Evolutionary conservation across 805 yeast genomes (phyloP), one percentile per base, ranked within the genome.

Genomic region (Saccharomycopsis sp.): DNA sequence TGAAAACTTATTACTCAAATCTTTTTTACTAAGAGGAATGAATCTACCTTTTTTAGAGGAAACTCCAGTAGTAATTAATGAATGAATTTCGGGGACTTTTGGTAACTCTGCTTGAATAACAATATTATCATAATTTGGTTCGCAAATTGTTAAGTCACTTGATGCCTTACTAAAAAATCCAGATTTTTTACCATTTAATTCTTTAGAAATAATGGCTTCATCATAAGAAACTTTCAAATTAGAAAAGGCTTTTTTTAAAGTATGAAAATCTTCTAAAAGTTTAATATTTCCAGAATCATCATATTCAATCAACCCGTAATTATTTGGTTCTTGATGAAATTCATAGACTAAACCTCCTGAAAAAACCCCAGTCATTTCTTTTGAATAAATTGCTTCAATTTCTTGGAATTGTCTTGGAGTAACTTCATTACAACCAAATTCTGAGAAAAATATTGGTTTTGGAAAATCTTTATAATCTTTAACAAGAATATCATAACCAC

Each of bases 261-360:
- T 62, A 32, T 58, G 58, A 50, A 63, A 79, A 50, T 79, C 88
- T 1, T 56, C 51, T 17, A 62, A 55, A 4, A 67, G 40, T n/a
- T 63, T 50, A 1, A 61, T 66, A 39, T 66, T 62, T 6, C 69
- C 68, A 21, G 56, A 51, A 15, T 59, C 56, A 43, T 60, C 63
- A 20, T 76, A 59, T 36, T 70, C 68, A 1, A 84, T 87, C 28
- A 85, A 60, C 1, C 95, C 95, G 57, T 84, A 84, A 49, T 79
- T 75, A 56, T 85, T 84, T 5, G 77, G 70, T 51, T 80, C 94
- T 52, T 82, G 85, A 3, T 86, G 69, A 56, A 69, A 84, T 56
- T 84, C 94, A 51, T 85, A 85, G 4, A 81, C 85, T 37, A 85
- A 61, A 0, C 94, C 96, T 5, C 96, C 96, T 41, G 85, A 72